Conservation (phyloP, 2,329 filamentous ascomycete genomes). For the Didymosphaeria variabile region DNA sequence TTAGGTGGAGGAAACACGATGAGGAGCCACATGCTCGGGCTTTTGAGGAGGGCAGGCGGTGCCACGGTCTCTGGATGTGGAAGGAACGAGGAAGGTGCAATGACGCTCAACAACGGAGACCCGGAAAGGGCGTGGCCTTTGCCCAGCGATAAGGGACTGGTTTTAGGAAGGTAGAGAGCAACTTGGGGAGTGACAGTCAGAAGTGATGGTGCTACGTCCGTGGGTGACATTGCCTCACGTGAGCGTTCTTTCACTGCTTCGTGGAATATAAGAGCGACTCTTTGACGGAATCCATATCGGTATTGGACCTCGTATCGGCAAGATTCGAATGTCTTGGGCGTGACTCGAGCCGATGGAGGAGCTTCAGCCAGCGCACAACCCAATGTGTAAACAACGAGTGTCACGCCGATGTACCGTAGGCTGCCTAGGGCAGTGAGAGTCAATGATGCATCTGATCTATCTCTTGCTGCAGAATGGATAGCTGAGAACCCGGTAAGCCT, state of each 20-base stretch:
- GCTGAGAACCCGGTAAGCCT: no score
- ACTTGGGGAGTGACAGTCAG: neutral
- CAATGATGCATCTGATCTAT: neutral
- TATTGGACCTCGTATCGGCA: neutral
- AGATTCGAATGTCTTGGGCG: neutral
- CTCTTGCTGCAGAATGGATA: no score
- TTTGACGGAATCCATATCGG: neutral
- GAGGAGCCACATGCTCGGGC: conserved; percentile 19
- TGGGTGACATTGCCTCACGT: neutral
- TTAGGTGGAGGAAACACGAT: conserved; percentile 23
- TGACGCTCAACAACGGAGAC: neutral
- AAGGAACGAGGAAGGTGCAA: conserved; percentile 11
- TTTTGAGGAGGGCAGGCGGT: conserved; percentile 20
- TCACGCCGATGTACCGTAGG: no score
- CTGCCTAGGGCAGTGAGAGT: neutral
- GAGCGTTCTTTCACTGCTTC: conserved; percentile 5
- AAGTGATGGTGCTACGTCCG: neutral
- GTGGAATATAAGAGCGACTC: neutral
- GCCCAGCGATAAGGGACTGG: no score
- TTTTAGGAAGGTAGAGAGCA: neutral
- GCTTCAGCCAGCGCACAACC: no score
- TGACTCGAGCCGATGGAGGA: no score
- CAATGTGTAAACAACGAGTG: no score
- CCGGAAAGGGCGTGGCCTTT: neutral
- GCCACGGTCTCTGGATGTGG: conserved; percentile 25